Evolutionary conservation across 2,329 filamentous ascomycete genomes (phyloP).

Genomic region (Venturia oleaginea): DNA sequence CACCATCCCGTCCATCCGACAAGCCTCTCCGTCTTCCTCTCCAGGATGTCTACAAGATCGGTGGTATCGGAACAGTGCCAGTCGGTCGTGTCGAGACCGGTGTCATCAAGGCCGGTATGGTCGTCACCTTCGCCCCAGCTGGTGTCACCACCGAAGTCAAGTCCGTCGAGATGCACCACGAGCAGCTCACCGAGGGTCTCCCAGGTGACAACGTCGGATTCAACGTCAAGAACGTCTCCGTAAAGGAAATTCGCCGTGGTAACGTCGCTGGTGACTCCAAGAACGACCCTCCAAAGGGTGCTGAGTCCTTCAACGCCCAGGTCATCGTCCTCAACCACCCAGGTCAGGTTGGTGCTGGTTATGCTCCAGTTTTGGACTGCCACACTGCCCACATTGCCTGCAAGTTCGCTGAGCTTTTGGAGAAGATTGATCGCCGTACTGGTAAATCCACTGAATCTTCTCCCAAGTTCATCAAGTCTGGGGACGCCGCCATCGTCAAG

Average conservation of each 20-base stretch:
- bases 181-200: slow-evolving; percentile 89
- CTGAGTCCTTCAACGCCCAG: slow-evolving; percentile 96
- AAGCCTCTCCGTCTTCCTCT: slow-evolving; percentile 99
- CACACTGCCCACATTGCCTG: slow-evolving; percentile 99
- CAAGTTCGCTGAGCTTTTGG: slow-evolving; percentile 98
- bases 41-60: slow-evolving; percentile 99
- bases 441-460: slow-evolving; percentile 86
- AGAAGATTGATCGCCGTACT: slow-evolving; percentile 99
- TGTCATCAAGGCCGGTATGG: slow-evolving; percentile 79
- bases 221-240: slow-evolving; percentile 99
- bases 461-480: slow-evolving; percentile 99
- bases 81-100: slow-evolving; percentile 99
- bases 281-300: slow-evolving; percentile 89
- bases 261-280: slow-evolving; percentile 99
- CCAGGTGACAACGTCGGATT: slow-evolving; percentile 99
- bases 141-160: slow-evolving; percentile 99
- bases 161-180: slow-evolving; percentile 99
- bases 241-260: slow-evolving; percentile 99
- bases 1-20: slow-evolving; percentile 86
- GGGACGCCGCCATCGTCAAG: slow-evolving; percentile 99
- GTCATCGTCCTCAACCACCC: slow-evolving; percentile 99
- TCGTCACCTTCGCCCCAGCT: slow-evolving; percentile 97
- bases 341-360: slow-evolving; percentile 97
- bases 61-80: slow-evolving; percentile 98
- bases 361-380: slow-evolving; percentile 98